phyloP scores from a whole-genome alignment of 441 rosid species.

The Croton setiger region DNA sequence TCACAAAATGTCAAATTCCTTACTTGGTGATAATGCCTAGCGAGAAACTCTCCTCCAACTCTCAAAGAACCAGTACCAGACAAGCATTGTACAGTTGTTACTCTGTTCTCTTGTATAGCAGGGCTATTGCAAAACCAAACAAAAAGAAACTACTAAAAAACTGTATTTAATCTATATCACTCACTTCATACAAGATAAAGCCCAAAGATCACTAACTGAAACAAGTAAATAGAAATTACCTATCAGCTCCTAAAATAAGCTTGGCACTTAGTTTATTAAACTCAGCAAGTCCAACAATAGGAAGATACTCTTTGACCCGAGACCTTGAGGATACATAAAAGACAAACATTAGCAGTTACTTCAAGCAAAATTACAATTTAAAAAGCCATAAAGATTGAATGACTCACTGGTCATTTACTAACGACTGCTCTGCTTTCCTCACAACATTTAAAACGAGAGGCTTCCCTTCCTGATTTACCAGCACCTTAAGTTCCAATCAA shows the following conservation, averaged over 20 bases:
- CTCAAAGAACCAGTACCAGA: constrained; percentile 98
- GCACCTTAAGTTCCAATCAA: neutral
- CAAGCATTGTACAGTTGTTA: constrained; percentile 91
- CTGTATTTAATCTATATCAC: too few relatives aligned
- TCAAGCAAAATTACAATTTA: neutral
- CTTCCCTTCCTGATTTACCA: constrained; percentile 71
- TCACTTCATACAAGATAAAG: neutral
- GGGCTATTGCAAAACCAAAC: constrained; percentile 44
- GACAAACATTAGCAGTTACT: neutral
- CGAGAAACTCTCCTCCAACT: constrained; percentile 95
- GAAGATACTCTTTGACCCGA: constrained; percentile 91
- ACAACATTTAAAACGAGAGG: constrained; percentile 95
- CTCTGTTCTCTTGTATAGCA: constrained; percentile 74
- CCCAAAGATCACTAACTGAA: neutral
- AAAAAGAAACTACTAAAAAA: neutral
- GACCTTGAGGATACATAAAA: constrained; percentile 35
- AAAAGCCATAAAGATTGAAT: neutral
- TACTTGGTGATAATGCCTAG: constrained; percentile 85
- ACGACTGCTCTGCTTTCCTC: constrained; percentile 80
- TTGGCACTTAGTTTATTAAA: constrained; percentile 95
- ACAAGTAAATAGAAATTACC: constrained; percentile 35
- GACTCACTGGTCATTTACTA: constrained; percentile 61
- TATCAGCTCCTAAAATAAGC: constrained; percentile 79
- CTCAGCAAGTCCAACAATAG: constrained; percentile 85
- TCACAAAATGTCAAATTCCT: neutral